These are phyloP conservation scores for Leishmania tarentolae DNA, from an alignment of 208 protist genomes.

Conservation along the genomic window DNA sequence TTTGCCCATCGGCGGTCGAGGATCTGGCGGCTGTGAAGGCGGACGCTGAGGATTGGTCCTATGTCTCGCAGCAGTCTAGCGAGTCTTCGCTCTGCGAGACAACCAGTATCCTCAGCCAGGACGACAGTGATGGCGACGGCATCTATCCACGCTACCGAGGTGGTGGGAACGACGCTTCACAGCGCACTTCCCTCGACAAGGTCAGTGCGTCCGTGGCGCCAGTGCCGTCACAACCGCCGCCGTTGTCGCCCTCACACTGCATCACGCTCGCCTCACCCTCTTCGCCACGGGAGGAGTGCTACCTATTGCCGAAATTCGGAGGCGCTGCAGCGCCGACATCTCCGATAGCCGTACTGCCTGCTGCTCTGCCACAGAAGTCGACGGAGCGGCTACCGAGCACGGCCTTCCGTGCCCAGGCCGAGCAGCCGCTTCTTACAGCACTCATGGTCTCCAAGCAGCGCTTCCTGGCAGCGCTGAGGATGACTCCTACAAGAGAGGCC, in stretches of 20 bases:
- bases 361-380: background rate
- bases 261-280: background rate
- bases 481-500: background rate
- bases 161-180: background rate
- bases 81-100: background rate
- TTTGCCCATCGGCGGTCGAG: conserved; percentile 18
- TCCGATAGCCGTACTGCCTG: background rate
- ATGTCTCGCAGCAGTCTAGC: background rate
- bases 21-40: background rate
- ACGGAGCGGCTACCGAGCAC: background rate
- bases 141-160: background rate
- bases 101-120: background rate
- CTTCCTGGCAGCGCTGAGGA: conserved; percentile 11
- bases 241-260: background rate
- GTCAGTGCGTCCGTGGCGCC: background rate
- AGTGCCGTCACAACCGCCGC: background rate
- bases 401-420: background rate
- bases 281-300: background rate
- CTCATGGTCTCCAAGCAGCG: conserved; percentile 36
- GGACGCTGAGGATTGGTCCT: background rate
- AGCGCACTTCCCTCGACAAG: background rate
- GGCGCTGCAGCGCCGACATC: background rate
- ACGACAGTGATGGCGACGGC: background rate
- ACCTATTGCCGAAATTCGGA: background rate
- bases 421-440: conserved; percentile 30